Conservation (phyloP, 306 rosid species). For the Quercus cerris region DNA sequence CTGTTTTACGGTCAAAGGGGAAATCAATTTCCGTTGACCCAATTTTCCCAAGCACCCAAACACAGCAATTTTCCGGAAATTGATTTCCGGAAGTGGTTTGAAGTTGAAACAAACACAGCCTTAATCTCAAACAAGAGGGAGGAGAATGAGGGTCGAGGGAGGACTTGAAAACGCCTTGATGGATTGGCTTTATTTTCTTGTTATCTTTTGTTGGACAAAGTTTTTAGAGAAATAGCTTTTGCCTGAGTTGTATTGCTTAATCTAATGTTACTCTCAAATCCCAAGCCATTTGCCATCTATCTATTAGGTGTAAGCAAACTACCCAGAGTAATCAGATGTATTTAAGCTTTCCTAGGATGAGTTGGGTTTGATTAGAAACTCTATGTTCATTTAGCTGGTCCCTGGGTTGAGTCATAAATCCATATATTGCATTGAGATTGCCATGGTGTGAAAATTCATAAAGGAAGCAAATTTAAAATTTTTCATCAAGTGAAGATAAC, state of each 20-base stretch:
- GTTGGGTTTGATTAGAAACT: not conserved
- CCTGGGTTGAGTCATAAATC: not conserved
- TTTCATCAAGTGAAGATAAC: too few species aligned
- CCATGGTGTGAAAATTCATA: not conserved
- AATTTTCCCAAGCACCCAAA: too few species aligned
- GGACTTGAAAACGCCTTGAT: not conserved
- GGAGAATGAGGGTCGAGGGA: not conserved
- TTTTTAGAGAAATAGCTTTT: not conserved
- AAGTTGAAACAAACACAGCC: too few species aligned
- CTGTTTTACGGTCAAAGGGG: too few species aligned
- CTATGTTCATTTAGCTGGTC: not conserved
- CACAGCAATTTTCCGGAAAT: too few species aligned
- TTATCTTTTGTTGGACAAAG: not conserved
- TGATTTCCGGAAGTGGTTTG: too few species aligned
- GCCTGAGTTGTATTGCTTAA: not conserved
- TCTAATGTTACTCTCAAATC: not conserved
- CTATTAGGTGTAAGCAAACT: not conserved
- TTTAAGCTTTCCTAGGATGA: not conserved
- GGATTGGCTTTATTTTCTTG: not conserved
- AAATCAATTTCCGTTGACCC: too few species aligned
- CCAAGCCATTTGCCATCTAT: not conserved
- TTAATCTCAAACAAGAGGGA: not conserved
- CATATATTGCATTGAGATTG: not conserved
- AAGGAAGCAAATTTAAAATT: not conserved
- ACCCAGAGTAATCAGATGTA: not conserved